These are phyloP conservation scores for Peziza echinospora DNA, from an alignment of 495 filamentous ascomycete species.

Conservation along the genomic window DNA sequence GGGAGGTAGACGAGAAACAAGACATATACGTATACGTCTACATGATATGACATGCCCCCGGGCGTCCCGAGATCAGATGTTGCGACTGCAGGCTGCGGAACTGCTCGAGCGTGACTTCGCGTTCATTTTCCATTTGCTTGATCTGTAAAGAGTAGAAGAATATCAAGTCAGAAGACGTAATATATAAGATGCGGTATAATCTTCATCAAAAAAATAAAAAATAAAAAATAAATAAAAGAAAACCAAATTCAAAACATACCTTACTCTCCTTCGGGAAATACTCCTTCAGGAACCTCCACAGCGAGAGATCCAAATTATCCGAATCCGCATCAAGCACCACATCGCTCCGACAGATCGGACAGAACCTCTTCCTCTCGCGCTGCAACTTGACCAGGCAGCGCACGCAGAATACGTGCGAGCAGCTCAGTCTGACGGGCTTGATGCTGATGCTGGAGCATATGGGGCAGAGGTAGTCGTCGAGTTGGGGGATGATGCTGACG, in stretches of 20 bases:
- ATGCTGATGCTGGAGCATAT: conserved; percentile 45
- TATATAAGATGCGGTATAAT: too few relatives aligned
- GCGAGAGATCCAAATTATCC: conserved; percentile 35
- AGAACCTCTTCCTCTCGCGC: conserved; percentile 31
- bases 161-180: too few relatives aligned
- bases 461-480: conserved; percentile 54
- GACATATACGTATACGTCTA: too few relatives aligned
- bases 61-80: not conserved
- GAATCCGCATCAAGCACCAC: conserved; percentile 38
- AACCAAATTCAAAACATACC: too few relatives aligned
- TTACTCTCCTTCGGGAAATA: conserved; percentile 54
- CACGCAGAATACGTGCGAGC: conserved; percentile 49
- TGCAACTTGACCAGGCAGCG: conserved; percentile 51
- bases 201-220: too few relatives aligned
- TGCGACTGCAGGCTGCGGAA: conserved; percentile 9
- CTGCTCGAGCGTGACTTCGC: conserved; percentile 16
- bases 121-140: conserved; percentile 19
- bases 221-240: too few relatives aligned
- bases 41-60: not conserved
- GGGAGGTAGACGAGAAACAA: too few relatives aligned
- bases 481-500: conserved; percentile 41
- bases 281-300: conserved; percentile 37
- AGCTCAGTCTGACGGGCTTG: conserved; percentile 43
- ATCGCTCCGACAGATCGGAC: conserved; percentile 44
- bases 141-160: too few relatives aligned